Percentiles rank a stretch among this genome's conserved stretches.
These are phyloP conservation scores for Chalaropsis ovoidea DNA, from an alignment of 2,329 filamentous ascomycete genomes.

Conservation along the genomic window DNA sequence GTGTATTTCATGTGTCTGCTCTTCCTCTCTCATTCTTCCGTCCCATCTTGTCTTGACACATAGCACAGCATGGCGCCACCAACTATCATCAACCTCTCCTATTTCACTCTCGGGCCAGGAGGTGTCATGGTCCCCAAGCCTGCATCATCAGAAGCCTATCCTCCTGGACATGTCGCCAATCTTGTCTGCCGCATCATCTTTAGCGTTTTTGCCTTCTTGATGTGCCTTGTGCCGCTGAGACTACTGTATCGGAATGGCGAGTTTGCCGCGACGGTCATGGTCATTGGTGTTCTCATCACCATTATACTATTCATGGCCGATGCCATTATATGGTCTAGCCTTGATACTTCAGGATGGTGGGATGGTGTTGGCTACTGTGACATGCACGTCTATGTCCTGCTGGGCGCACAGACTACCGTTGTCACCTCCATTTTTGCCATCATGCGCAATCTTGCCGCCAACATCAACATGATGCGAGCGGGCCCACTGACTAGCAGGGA, in stretches of 20 bases:
- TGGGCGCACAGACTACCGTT: conserved; percentile 41
- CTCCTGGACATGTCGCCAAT: conserved; percentile 34
- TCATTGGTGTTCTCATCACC: conserved; percentile 37
- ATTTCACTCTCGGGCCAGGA: not conserved
- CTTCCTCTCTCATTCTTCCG: not conserved
- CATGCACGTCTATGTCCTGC: conserved; percentile 39
- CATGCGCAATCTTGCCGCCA: conserved; percentile 44
- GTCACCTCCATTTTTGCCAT: conserved; percentile 45
- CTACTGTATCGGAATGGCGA: conserved; percentile 45
- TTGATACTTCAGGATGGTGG: conserved; percentile 44
- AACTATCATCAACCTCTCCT: conserved; percentile 23
- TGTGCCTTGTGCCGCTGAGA: conserved; percentile 43
- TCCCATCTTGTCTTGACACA: not conserved
- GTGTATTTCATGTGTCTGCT: not conserved
- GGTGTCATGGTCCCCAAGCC: conserved; percentile 5
- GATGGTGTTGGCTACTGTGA: conserved; percentile 46
- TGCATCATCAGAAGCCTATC: conserved; percentile 29
- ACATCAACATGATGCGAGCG: conserved; percentile 40
- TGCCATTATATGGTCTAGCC: conserved; percentile 44
- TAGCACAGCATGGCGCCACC: conserved; percentile 23
- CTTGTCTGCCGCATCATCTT: conserved; percentile 42
- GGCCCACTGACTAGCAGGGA: conserved; percentile 36
- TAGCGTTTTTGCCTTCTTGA: conserved; percentile 37
- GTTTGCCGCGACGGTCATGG: conserved; percentile 43
- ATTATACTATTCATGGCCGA: conserved; percentile 44